phyloP scores from a whole-genome alignment of 495 filamentous ascomycete genomes.

The Saxispiralis lemnorum region DNA sequence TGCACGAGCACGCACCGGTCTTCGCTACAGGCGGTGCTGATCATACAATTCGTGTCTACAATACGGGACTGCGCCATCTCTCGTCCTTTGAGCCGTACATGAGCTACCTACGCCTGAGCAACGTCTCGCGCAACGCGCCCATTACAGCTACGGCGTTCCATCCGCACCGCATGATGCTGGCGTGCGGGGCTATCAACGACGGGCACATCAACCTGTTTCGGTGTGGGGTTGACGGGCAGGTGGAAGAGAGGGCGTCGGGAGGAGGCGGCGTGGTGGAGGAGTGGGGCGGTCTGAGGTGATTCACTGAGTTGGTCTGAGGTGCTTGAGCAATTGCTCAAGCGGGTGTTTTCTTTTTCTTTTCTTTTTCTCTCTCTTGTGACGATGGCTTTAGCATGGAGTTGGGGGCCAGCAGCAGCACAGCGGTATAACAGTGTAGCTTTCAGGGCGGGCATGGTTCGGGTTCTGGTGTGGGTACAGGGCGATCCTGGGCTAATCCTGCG shows the following conservation, averaged over 20 bases:
- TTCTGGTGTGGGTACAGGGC: no score
- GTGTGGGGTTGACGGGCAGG: conserved; percentile 28
- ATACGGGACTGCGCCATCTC: conserved; percentile 45
- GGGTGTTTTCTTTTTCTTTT: no score
- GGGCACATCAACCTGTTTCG: conserved; percentile 57
- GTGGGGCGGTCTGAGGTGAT: conserved; percentile 5
- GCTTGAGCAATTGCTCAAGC: no score
- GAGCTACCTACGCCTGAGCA: conserved; percentile 48
- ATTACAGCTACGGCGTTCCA: conserved; percentile 88
- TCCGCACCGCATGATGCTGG: conserved; percentile 83
- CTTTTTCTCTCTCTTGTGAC: no score
- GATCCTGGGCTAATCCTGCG: no score
- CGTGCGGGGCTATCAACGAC: conserved; percentile 57
- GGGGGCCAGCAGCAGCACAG: no score
- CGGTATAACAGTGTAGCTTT: no score
- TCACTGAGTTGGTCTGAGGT: no score
- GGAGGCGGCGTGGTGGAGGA: conserved; percentile 4
- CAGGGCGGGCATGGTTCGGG: no score
- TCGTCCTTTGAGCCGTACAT: conserved; percentile 75
- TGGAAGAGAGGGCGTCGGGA: conserved; percentile 7
- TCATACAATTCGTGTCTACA: conserved; percentile 81
- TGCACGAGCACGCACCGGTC: conserved; percentile 92
- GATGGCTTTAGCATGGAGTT: no score
- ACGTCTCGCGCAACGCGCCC: conserved; percentile 41
- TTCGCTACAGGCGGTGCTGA: conserved; percentile 84